Conservation (phyloP, 495 filamentous ascomycete genomes). For the Hyaloscypha hepaticicola region DNA sequence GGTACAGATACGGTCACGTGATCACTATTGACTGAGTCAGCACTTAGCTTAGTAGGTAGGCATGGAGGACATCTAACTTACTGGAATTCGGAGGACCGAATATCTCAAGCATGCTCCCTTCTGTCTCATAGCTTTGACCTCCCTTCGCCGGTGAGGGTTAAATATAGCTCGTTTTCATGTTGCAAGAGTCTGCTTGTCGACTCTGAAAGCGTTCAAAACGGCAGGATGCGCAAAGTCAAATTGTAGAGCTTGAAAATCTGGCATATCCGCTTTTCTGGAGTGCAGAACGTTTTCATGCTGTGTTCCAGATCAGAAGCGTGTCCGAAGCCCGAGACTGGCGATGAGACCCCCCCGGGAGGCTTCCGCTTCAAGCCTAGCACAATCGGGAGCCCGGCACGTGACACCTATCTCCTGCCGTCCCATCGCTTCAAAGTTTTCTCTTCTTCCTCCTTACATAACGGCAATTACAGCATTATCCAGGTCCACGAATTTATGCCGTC, state of each 20-base stretch:
- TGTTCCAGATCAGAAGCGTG: too few species aligned
- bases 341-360: too few species aligned
- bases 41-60: background rate
- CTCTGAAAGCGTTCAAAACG: background rate
- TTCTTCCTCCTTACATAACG: too few species aligned
- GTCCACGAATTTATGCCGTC: too few species aligned
- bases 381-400: too few species aligned
- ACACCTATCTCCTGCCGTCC: too few species aligned
- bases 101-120: slow-evolving; percentile 17
- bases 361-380: too few species aligned
- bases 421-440: too few species aligned
- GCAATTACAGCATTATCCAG: too few species aligned
- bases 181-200: background rate
- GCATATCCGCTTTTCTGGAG: background rate
- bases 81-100: slow-evolving; percentile 1
- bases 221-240: background rate
- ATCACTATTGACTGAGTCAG: background rate
- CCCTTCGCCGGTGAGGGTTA: background rate
- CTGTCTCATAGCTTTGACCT: slow-evolving; percentile 2
- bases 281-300: too few species aligned
- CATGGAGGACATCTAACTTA: background rate
- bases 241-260: background rate
- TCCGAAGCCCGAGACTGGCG: too few species aligned
- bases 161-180: slow-evolving; percentile 1
- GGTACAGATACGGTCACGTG: slow-evolving; percentile 7